Percentiles rank a stretch among this genome's conserved stretches.
These are phyloP conservation scores for Fraxinus albicans DNA, from an alignment of 305 asterid genomes.

Conservation along the genomic window DNA sequence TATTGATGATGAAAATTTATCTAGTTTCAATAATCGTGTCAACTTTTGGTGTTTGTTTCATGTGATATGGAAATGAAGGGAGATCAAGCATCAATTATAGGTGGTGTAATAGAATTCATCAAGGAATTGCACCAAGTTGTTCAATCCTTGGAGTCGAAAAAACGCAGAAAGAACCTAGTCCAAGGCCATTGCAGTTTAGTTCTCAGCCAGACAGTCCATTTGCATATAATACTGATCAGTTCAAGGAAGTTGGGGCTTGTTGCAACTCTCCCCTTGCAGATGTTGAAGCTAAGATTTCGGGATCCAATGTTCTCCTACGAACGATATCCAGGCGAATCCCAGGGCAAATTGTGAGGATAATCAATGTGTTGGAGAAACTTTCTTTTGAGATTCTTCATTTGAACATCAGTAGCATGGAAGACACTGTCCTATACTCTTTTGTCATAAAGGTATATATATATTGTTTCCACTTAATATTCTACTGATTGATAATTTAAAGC, in stretches of 20 bases:
- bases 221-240: constrained; percentile 25
- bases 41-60: neutral
- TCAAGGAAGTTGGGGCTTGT: constrained; percentile 76
- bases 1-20: neutral
- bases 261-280: constrained; percentile 82
- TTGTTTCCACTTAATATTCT: neutral
- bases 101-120: constrained; percentile 59
- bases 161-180: constrained; percentile 61
- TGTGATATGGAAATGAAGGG: neutral
- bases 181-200: constrained; percentile 51
- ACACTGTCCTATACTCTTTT: constrained; percentile 74
- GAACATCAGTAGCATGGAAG: constrained; percentile 92
- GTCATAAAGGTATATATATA: constrained; percentile 61
- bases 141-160: constrained; percentile 75
- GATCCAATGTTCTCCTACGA: constrained; percentile 65
- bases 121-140: constrained; percentile 70
- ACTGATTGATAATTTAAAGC: neutral
- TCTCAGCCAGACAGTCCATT: constrained; percentile 40
- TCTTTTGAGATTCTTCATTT: constrained; percentile 76
- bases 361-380: constrained; percentile 59
- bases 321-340: constrained; percentile 68
- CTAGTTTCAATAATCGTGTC: neutral
- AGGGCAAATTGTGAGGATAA: constrained; percentile 62
- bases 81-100: constrained; percentile 66
- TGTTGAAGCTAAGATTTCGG: constrained; percentile 79